phyloP scores from a whole-genome alignment of 345 rosid species.

The Cardamine chenopodiifolia region DNA sequence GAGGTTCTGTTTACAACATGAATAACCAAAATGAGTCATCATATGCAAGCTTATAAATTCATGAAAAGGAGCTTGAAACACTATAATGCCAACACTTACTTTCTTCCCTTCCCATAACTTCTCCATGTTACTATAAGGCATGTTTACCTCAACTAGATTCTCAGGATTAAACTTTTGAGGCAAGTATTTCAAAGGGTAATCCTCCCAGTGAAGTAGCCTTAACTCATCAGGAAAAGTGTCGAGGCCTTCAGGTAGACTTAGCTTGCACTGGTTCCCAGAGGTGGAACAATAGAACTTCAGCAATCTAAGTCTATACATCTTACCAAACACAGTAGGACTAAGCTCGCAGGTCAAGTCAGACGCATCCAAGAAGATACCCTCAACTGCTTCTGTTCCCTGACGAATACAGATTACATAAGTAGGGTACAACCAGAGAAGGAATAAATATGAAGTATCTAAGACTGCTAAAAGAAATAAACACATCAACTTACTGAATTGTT shows the following conservation, averaged over 20 bases:
- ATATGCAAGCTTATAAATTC: background rate
- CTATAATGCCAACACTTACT: constrained; percentile 28
- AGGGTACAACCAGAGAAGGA: background rate
- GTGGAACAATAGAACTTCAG: constrained; percentile 27
- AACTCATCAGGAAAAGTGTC: constrained; percentile 30
- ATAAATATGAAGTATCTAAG: background rate
- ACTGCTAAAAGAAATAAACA: background rate
- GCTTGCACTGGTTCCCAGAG: background rate
- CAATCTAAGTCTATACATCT: constrained; percentile 31
- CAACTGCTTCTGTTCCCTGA: too few species aligned
- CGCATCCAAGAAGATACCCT: constrained; percentile 32
- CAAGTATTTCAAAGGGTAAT: constrained; percentile 26
- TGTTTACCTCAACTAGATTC: constrained; percentile 36
- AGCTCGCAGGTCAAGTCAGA: constrained; percentile 12
- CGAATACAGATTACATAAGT: background rate
- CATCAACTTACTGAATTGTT: constrained; percentile 17
- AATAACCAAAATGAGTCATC: constrained; percentile 8
- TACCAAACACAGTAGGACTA: background rate
- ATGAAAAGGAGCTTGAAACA: background rate
- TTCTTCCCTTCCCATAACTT: constrained; percentile 31
- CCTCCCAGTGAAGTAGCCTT: constrained; percentile 36
- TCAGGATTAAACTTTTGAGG: constrained; percentile 15
- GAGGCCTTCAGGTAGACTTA: constrained; percentile 4
- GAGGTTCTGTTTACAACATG: constrained; percentile 19
- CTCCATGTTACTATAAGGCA: constrained; percentile 30